Base-by-base conservation (phyloP, 441 rosid genomes). In the Erodium moschatum region DNA sequence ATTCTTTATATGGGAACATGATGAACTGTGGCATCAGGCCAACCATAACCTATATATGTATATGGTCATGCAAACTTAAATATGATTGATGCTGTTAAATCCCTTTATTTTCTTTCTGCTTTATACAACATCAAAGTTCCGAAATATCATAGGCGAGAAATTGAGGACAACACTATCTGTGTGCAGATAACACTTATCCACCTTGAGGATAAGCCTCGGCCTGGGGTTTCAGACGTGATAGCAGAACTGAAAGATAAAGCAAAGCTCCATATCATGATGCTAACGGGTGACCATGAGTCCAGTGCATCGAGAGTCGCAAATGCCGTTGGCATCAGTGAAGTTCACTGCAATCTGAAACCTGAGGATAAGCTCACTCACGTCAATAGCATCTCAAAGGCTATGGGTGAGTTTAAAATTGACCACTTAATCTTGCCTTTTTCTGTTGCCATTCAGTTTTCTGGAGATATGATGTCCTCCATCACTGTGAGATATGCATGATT, bases 221-320 rank as follows among this genome's bases (percentile, higher is more conserved):
- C 84, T 44, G 97, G 93, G 61, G 96, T 86, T 65, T 75, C 86
- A 61, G 91, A 85, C 69, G 96, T 91, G 67, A 76, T 93, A 74
- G 62, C 74, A 50, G 95, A 87, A 74, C 76, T 93, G 67, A 81
- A 77, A 75, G 77, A 74, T 81, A 78, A 79, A 78, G 96, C 86
- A 73, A 78, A 72, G 76, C 82, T 89, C 18, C 86, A 85, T 13
- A 74, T 88, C 69, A 89, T 94, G 86, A 94, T 94, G 97, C 78
- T 91, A 74, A 91, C 97, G 38, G 98, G 96, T 73, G 97, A 94
- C 80, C 97, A 91, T 76, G 84, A 86, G 64, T 88, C 96, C 74
- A 94, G 97, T 79, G 97, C 98, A 9, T 77, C 82, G 89, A 87
- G 98, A 85, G 96, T 91, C 68, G 98, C 97, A 38, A 85, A 89